Evolutionary conservation across 495 filamentous ascomycete genomes (phyloP), one percentile per base, ranked within the genome.

Genomic region (Neurospora sp.): DNA sequence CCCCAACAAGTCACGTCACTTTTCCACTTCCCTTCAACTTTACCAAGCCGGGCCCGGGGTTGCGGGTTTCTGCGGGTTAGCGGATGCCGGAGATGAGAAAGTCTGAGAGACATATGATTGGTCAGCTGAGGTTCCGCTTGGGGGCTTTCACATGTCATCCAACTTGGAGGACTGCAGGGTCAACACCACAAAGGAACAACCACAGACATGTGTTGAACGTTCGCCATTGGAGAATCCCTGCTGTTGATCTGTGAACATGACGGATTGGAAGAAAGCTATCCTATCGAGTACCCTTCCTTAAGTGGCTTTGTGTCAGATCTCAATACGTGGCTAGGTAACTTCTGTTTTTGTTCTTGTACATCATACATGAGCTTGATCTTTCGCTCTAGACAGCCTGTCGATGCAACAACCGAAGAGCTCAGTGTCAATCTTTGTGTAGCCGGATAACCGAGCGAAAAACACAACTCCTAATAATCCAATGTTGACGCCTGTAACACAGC

Each of bases 61-160:
- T 31, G 27, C 12, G 70, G 75, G 42, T 74, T 65, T 68, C 42
- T 73, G 70, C 75, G 77, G 76, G 71, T 61, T 70, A 77, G 75
- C 73, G 75, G 77, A 75, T 73, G 53, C 4, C 53, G 4, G 53
- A 31, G 12, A 35, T 61, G 53, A 61, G 12, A 31, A 31, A 3
- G 6, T 7, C 22, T 61, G 0, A 3, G 10, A 31, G 53, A 31
- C 53, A 61, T 16, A 27, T 61, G 22, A 61, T 31, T 61, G 27
- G 53, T 61, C 53, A 61, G 53, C 22, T 61, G 53, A 35, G 12
- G 53, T 61, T 61, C 12, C 22, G 22, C 53, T 61, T 53, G n/a
- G 8, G 42, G 53, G 22, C 53, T 61, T 61, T 61, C 53, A 61
- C 53, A 61, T 61, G 53, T 61, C 53, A 61, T 61, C 14, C 53